Base-by-base conservation (phyloP, 176 grass and related monocot species). In the Aegilops speltoides region DNA sequence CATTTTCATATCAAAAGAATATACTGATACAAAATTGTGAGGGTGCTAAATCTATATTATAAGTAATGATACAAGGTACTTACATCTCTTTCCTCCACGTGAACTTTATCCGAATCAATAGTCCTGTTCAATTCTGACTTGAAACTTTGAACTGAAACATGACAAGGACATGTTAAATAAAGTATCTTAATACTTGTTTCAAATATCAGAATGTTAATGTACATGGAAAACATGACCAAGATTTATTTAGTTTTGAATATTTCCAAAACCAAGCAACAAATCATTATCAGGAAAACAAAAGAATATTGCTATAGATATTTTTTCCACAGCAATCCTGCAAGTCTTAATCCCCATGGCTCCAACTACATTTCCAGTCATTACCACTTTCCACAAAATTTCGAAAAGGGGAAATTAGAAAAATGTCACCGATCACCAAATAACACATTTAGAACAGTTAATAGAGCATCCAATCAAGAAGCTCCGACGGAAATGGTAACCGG, bases 31-130 rank as follows among this genome's bases (percentile, higher is more conserved):
- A 69, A 57, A 36, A 89, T 28, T 29, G 22, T 52, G 14, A 48
- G 36, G 20, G 16, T 61, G 11, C 78, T 76, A 81, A 60, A 32
- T 36, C 59, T 16, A 10, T 70, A 76, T 19, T 76, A 76, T 43
- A 69, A 79, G 31, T 11, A 37, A 46, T 77, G 64, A 31, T 76
- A 78, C 10, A 81, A 24, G 57, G 38, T 63, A 90, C 86, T 87
- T 71, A 95, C 94, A 68, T 85, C 29, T 87, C 76, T 87, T 68
- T 87, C 72, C 50, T 91, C 84, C 10, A 73, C 11, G 26, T 66
- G 67, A 84, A 34, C 71, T 64, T 82, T 67, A 60, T 76, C 60
- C 24, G 15, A 48, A 48, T 76, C 69, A 25, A 64, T 64, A 68
- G 28, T 56, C 73, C 52, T 93, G 61, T 84, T 87, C 66, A 82